A percentile compares a stretch with the other conserved stretches of the same genome.
Evolutionary conservation across 495 filamentous ascomycete species (phyloP).

Genomic region (Aspergillus saccharolyticus): DNA sequence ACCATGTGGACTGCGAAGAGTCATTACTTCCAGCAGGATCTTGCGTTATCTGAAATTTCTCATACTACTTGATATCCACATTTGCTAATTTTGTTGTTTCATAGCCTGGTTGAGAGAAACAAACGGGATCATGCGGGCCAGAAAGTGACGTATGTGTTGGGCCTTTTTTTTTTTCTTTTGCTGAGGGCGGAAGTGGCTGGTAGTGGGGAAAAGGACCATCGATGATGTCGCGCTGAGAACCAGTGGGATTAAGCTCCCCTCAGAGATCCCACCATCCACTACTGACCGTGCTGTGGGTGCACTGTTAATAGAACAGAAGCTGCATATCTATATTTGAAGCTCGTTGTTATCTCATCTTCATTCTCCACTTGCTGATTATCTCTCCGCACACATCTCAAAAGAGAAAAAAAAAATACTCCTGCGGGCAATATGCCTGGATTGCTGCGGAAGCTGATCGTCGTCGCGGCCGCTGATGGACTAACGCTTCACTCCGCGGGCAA

Average conservation of each 20-base stretch:
- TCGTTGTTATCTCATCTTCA: background rate
- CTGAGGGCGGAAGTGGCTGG: background rate
- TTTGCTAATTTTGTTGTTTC: background rate
- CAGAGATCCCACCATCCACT: background rate
- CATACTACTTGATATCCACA: background rate
- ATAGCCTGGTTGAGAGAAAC: background rate
- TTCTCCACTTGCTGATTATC: background rate
- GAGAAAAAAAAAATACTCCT: background rate
- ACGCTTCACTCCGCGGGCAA: slow-evolving; percentile 66
- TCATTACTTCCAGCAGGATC: background rate
- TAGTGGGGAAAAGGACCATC: background rate
- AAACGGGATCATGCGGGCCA: background rate
- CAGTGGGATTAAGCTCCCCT: background rate
- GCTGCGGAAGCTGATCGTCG: slow-evolving; percentile 71
- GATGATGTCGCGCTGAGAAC: background rate
- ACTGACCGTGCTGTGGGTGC: background rate
- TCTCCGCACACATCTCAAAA: background rate
- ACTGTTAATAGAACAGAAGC: background rate
- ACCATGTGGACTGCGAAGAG: slow-evolving; percentile 9
- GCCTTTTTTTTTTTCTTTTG: background rate
- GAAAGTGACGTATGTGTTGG: background rate
- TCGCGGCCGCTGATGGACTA: slow-evolving; percentile 81
- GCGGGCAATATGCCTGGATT: slow-evolving; percentile 60
- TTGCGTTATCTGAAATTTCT: background rate
- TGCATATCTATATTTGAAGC: background rate